These are phyloP conservation scores for Millerago galiae DNA, from an alignment of 805 yeast genomes.

Conservation along the genomic window DNA sequence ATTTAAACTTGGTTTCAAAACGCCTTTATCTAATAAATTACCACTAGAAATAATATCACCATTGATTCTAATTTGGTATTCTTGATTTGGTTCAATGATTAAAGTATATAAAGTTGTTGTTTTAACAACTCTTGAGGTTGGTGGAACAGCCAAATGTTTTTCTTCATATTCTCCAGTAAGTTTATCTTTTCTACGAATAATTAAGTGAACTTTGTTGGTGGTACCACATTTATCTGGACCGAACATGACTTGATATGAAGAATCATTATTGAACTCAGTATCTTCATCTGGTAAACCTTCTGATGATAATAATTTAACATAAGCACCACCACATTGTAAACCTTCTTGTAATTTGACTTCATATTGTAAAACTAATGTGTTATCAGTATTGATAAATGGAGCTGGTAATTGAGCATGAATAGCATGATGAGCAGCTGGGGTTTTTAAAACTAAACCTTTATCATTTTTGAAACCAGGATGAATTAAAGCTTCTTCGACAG, in stretches of 20 bases:
- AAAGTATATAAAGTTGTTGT: constrained; percentile 71
- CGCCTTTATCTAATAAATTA: constrained; percentile 46
- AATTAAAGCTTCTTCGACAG: constrained; percentile 52
- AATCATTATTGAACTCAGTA: constrained; percentile 49
- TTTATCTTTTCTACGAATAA: constrained; percentile 54
- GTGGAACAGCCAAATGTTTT: constrained; percentile 61
- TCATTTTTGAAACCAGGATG: constrained; percentile 60
- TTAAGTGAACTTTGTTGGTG: constrained; percentile 74
- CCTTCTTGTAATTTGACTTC: constrained; percentile 82
- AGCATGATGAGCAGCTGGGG: constrained; percentile 77
- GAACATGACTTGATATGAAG: constrained; percentile 84
- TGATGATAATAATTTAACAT: constrained; percentile 62
- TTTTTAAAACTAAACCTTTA: constrained; percentile 68
- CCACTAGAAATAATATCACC: constrained; percentile 74
- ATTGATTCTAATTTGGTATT: constrained; percentile 75
- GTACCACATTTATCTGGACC: constrained; percentile 92
- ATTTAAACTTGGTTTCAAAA: constrained; percentile 58
- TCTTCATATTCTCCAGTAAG: constrained; percentile 53
- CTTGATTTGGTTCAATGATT: constrained; percentile 56
- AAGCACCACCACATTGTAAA: constrained; percentile 84
- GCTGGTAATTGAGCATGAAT: constrained; percentile 56
- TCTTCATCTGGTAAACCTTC: constrained; percentile 31
- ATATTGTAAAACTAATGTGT: constrained; percentile 77
- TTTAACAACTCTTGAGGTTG: constrained; percentile 45
- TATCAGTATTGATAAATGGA: constrained; percentile 52